Conservation (phyloP, 2,329 filamentous ascomycete genomes). For the Cercospora sojina region DNA sequence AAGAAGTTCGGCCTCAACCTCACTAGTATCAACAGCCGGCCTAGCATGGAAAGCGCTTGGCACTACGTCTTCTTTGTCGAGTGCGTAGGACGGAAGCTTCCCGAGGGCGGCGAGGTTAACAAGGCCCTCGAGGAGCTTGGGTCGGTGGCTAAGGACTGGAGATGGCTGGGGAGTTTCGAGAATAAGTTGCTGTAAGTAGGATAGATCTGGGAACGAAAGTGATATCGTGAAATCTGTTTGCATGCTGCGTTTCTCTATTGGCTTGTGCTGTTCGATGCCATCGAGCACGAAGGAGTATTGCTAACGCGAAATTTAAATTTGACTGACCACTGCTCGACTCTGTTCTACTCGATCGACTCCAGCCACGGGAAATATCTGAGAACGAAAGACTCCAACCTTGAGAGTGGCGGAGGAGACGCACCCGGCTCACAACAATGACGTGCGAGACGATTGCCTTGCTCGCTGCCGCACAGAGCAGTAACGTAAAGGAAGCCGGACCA, state of each 20-base stretch:
- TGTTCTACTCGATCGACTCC: not conserved
- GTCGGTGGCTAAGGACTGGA: conserved; percentile 52
- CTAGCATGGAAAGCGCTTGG: conserved; percentile 72
- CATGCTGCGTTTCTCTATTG: not conserved
- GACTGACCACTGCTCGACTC: not conserved
- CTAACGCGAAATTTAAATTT: not conserved
- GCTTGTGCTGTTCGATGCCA: not conserved
- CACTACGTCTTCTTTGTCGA: conserved; percentile 96
- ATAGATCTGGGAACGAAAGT: not conserved
- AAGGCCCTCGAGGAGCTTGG: conserved; percentile 60
- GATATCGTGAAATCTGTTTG: not conserved
- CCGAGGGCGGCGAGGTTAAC: conserved; percentile 58
- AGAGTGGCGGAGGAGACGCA: not conserved
- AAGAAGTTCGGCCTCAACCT: conserved; percentile 71
- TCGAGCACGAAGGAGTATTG: not conserved
- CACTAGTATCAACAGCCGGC: conserved; percentile 85
- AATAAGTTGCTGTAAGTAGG: not conserved
- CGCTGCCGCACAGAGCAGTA: not conserved
- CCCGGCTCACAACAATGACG: not conserved
- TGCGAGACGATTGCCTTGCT: not conserved
- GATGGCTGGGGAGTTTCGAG: not conserved
- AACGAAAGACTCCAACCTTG: not conserved
- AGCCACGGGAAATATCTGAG: not conserved
- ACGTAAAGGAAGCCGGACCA: not conserved
- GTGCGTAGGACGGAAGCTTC: conserved; percentile 64